Evolutionary conservation across 306 rosid species (phyloP), one percentile per base, ranked within the genome.

Genomic region (Pueraria montana): DNA sequence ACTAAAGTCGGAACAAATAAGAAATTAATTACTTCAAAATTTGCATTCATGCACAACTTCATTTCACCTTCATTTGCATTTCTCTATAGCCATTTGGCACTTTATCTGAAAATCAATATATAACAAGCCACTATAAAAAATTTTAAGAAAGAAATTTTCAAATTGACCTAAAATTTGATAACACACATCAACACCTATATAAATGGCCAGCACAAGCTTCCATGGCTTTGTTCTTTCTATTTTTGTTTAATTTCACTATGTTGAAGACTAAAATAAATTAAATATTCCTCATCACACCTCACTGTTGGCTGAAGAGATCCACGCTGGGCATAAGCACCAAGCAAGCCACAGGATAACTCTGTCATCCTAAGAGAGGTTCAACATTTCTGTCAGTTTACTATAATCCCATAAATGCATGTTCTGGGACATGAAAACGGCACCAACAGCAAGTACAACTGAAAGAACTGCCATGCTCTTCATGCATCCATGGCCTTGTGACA

Each of bases 401-500:
- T 76, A 69, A 71, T 86, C 87, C 87, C 84, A 83, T 43, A 81
- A 73, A 59, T 88, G 58, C 82, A 72, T 70, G 82, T 83, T 82
- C 74, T 80, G 91, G 68, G 84, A 83, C 84, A 86, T 23, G 67
- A 83, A 11, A 56, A 77, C 56, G 27, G 87, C 89, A 50, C 86
- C 84, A 4, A 77, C 84, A 21, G 86, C 87, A 14, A 88, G 69
- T 40, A 49, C 74, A 48, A 83, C 70, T 11, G 87, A 83, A 14
- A 77, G 46, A 20, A 88, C 18, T 55, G 85, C 74, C 87, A 88
- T 49, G 91, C 76, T 24, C 80, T 80, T 88, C 84, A 88, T 42
- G 84, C 89, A 88, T 32, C 89, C 89, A 66, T 67, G 73, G 53
- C 82, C 89, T 9, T 8, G 79, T 1, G 91, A 88, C 77, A 77